These are phyloP conservation scores for Solanum chiquidenum DNA, from an alignment of 257 asterid genomes.

Conservation along the genomic window DNA sequence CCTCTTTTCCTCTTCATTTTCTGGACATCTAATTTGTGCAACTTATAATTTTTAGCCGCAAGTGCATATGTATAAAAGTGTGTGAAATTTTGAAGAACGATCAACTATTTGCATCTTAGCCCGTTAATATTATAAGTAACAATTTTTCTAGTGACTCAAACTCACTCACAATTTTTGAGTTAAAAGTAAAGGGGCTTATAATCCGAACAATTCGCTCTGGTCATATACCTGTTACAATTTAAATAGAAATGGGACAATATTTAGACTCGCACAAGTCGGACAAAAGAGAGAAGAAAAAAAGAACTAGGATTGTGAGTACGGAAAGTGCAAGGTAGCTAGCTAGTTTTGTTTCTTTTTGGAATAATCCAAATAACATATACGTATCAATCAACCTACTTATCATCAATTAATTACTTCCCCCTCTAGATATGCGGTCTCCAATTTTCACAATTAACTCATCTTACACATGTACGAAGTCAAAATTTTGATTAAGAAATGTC, in stretches of 20 bases:
- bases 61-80: background rate
- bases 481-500: no score
- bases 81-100: background rate
- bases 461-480: rapidly evolving
- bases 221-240: no score
- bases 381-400: background rate
- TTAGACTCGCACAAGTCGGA: no score
- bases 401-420: background rate
- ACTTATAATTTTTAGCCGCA: background rate
- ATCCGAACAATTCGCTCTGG: rapidly evolving
- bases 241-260: rapidly evolving
- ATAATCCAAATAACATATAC: background rate
- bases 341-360: background rate
- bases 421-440: background rate
- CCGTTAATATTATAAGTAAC: no score
- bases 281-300: no score
- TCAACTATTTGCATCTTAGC: no score
- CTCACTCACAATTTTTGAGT: no score
- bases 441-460: background rate
- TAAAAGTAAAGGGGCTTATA: rapidly evolving
- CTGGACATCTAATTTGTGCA: background rate
- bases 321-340: background rate
- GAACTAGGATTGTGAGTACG: background rate
- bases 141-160: no score
- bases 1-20: no score